These are phyloP conservation scores for Dactylellina cionopaga DNA, from an alignment of 2,329 filamentous ascomycete species.

Conservation along the genomic window DNA sequence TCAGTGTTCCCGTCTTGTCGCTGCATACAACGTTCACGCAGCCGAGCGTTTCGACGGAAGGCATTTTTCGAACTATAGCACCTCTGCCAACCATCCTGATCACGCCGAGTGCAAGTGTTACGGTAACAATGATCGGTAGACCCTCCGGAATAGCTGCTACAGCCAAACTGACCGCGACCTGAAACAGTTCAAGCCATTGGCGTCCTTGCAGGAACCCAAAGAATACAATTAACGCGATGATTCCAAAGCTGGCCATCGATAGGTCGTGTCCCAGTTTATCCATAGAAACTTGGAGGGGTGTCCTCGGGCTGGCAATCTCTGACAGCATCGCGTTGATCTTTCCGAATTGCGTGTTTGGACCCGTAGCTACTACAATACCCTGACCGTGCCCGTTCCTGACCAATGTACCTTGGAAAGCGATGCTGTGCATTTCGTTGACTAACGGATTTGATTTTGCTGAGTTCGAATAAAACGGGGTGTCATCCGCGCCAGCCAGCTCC, in stretches of 20 bases:
- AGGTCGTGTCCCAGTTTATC: constrained; percentile 95
- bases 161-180: constrained; percentile 94
- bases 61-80: constrained; percentile 93
- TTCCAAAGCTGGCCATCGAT: constrained; percentile 94
- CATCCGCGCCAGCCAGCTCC: constrained; percentile 67
- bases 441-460: constrained; percentile 71
- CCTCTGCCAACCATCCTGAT: constrained; percentile 95
- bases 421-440: constrained; percentile 81
- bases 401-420: constrained; percentile 97
- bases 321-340: constrained; percentile 94
- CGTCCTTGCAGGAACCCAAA: constrained; percentile 92
- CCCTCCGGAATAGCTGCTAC: constrained; percentile 97
- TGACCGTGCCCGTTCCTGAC: constrained; percentile 95
- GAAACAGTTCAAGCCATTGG: constrained; percentile 90
- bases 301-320: constrained; percentile 93
- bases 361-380: constrained; percentile 96
- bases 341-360: constrained; percentile 91
- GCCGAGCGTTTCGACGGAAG: constrained; percentile 95
- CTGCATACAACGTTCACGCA: constrained; percentile 99
- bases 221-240: constrained; percentile 91
- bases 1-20: constrained; percentile 96
- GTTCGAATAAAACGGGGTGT: constrained; percentile 58
- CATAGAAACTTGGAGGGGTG: constrained; percentile 94
- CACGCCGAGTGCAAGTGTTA: constrained; percentile 92
- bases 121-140: constrained; percentile 96